Percentiles rank a stretch among this genome's conserved stretches.
Evolutionary conservation across 1,139 yeast species (phyloP).

Genomic region (Eremothecium cymbalariae): DNA sequence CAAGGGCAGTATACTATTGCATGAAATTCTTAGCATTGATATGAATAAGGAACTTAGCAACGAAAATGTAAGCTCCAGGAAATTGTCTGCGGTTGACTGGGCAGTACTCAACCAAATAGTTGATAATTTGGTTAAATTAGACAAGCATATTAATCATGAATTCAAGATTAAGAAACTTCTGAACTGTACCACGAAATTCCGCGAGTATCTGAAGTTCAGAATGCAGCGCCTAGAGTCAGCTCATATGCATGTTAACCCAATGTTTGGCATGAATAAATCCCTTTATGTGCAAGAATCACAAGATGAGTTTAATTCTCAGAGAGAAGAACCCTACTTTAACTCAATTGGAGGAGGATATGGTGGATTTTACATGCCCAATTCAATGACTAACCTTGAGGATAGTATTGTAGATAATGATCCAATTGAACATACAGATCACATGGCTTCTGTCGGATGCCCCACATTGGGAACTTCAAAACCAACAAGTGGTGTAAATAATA

Average conservation of each 20-base stretch:
- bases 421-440: too few relatives aligned
- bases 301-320: conserved; percentile 22
- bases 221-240: conserved; percentile 1
- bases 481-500: too few relatives aligned
- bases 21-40: conserved; percentile 8
- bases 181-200: conserved; percentile 10
- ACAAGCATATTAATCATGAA: conserved; percentile 9
- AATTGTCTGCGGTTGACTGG: conserved; percentile 1
- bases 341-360: background rate
- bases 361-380: background rate
- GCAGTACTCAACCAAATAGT: conserved; percentile 11
- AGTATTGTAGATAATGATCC: too few relatives aligned
- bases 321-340: conserved; percentile 4
- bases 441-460: too few relatives aligned
- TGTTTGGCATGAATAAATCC: conserved; percentile 10
- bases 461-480: too few relatives aligned
- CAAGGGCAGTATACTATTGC: conserved; percentile 11
- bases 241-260: conserved; percentile 11
- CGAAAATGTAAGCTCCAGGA: background rate
- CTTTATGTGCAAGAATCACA: conserved; percentile 14
- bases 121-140: conserved; percentile 16
- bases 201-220: conserved; percentile 11
- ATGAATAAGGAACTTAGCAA: conserved; percentile 8
- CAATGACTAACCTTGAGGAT: background rate
- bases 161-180: conserved; percentile 18